Evolutionary conservation across 768 basidiomycete genomes (phyloP).

Genomic region (Xerocomus brunneocitrinus): DNA sequence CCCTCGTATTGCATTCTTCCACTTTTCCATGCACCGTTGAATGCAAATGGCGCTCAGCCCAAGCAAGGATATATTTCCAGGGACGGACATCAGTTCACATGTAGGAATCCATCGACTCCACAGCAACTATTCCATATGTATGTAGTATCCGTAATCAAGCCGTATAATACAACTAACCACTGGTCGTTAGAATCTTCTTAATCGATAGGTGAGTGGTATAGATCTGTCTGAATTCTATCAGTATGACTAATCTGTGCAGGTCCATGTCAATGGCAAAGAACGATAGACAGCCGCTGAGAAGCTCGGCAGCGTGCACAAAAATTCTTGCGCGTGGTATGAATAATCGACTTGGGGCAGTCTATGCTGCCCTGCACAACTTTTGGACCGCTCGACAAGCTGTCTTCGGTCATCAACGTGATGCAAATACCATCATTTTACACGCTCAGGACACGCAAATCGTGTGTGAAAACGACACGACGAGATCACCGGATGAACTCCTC

Average conservation of each 20-base stretch:
- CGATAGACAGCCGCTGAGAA: slow-evolving; percentile 39
- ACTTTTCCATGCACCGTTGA: slow-evolving; percentile 44
- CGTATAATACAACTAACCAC: neutral
- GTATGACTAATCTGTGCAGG: slow-evolving; percentile 22
- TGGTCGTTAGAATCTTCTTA: slow-evolving; percentile 13
- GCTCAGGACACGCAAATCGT: slow-evolving; percentile 19
- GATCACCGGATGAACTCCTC: slow-evolving; percentile 43
- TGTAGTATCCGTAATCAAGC: slow-evolving; percentile 28
- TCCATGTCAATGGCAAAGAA: slow-evolving; percentile 44
- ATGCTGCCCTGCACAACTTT: slow-evolving; percentile 47
- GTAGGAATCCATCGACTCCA: slow-evolving; percentile 45
- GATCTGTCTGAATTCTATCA: neutral
- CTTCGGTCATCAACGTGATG: slow-evolving; percentile 37
- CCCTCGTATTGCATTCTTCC: slow-evolving; percentile 55
- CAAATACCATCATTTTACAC: slow-evolving; percentile 54
- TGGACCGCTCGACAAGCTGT: slow-evolving; percentile 48
- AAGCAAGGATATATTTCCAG: slow-evolving; percentile 45
- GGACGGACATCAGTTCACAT: slow-evolving; percentile 54
- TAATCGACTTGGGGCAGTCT: slow-evolving; percentile 57
- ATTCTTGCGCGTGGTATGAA: slow-evolving; percentile 31
- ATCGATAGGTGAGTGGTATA: slow-evolving; percentile 14
- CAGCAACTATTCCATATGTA: slow-evolving; percentile 59
- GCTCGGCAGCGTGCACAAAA: slow-evolving; percentile 31
- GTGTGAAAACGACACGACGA: slow-evolving; percentile 41
- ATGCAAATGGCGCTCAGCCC: slow-evolving; percentile 15